Evolutionary conservation across 2,329 filamentous ascomycete genomes (phyloP).

Genomic region (Cryphonectria nitschkei): DNA sequence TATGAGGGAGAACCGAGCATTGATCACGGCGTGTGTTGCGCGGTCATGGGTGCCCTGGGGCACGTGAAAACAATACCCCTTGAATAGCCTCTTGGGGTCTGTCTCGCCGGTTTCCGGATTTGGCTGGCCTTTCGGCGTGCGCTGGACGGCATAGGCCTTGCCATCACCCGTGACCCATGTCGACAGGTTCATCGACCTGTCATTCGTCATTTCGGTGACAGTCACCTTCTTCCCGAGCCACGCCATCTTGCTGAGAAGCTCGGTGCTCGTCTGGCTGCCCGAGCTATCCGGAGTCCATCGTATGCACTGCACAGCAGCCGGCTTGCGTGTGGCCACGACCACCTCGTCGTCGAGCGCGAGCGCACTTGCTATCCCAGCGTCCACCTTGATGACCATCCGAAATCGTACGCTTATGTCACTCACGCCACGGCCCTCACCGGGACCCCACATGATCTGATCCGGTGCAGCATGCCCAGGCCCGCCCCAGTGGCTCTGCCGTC

Average conservation of each 20-base stretch:
- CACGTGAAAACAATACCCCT: slow-evolving; percentile 86
- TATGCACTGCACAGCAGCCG: slow-evolving; percentile 95
- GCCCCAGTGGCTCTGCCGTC: slow-evolving; percentile 64
- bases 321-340: slow-evolving; percentile 87
- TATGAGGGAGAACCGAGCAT: slow-evolving; percentile 92
- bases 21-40: slow-evolving; percentile 80
- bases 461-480: slow-evolving; percentile 58
- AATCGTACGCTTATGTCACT: slow-evolving; percentile 89
- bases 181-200: slow-evolving; percentile 93
- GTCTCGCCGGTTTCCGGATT: slow-evolving; percentile 46
- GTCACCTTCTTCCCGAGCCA: slow-evolving; percentile 80
- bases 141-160: slow-evolving; percentile 87
- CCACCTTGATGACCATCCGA: slow-evolving; percentile 96
- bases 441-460: slow-evolving; percentile 70
- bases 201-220: slow-evolving; percentile 85
- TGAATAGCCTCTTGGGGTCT: slow-evolving; percentile 72
- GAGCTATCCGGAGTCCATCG: slow-evolving; percentile 85
- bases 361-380: slow-evolving; percentile 88
- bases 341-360: slow-evolving; percentile 91
- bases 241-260: slow-evolving; percentile 83
- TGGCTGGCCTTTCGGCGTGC: slow-evolving; percentile 51
- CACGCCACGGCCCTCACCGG: slow-evolving; percentile 81
- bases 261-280: slow-evolving; percentile 85
- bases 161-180: slow-evolving; percentile 93
- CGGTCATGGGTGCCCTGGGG: slow-evolving; percentile 63